Evolutionary conservation across 2,329 filamentous ascomycete species (phyloP), one percentile per base, ranked within the genome.

Genomic region (Alternaria solani): DNA sequence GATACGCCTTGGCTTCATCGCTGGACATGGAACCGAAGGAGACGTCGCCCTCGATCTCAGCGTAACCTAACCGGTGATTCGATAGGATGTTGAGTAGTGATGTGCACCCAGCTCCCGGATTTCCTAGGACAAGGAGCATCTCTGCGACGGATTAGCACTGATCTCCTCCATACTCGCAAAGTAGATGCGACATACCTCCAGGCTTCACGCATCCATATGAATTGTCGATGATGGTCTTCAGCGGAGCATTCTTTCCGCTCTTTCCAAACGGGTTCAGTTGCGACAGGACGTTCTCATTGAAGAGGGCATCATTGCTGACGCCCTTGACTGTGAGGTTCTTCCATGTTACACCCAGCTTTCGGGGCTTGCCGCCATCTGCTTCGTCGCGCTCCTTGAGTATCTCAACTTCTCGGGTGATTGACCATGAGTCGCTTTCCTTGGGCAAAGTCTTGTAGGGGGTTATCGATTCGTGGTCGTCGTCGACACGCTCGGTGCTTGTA

Each of bases 1-100:
- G 93, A 80, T 95, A 95, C 7, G 74, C 79, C 65, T 93, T 87
- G 1, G 90, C 89, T 78, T 96, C 91, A 51, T 91, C 91, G 12
- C 91, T 86, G 74, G 81, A 70, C 85, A 88, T 67, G 93, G 88
- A 55, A 81, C 66, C 66, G 23, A 62, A 69, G 7, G 32, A 54
- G n/a, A 69, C 63, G 6, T 67, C 63, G 7, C 92, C 92, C 67
- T 92, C 88, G 25, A 89, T 90, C 77, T 94, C 91, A 8, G 90
- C 56, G 74, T 91, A 95, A 51, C 90, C 90, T 59, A 55, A 57
- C 76, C 81, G 56, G 79, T 65, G 55, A 47, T 69, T 66, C 4
- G 66, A 54, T 64, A 93, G 85, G 5, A 88, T 84, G 72, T 91
- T 92, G 51, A 93, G 82, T 63, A 93, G 91, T 0, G 91, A 92